These are phyloP conservation scores for Thuidium tamariscinum DNA, from an alignment of 225 moss, liverwort and hornwort species.

Conservation along the genomic window DNA sequence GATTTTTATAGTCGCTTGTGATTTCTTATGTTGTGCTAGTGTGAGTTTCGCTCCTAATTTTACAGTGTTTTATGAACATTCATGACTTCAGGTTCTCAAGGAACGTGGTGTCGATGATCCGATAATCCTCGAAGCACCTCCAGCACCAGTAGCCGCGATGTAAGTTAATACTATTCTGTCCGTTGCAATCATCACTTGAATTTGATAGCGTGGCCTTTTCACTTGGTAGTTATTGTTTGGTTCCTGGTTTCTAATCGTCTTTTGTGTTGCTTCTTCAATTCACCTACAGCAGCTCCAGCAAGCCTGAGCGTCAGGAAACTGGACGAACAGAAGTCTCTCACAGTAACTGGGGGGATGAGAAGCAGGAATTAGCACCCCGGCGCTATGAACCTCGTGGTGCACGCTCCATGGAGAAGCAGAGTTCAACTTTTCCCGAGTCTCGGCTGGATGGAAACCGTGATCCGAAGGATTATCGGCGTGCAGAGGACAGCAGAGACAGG, in stretches of 20 bases:
- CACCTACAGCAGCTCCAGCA: constrained; percentile 15
- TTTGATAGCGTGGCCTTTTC: not conserved
- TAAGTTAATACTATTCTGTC: not conserved
- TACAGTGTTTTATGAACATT: not conserved
- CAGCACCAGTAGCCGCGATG: constrained; percentile 12
- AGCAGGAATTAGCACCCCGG: constrained; percentile 37
- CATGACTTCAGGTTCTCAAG: constrained; percentile 63
- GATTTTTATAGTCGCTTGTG: not conserved
- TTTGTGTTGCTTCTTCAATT: not conserved
- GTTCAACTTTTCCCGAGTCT: constrained; percentile 20
- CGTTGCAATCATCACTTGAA: not conserved
- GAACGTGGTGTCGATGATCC: constrained; percentile 83
- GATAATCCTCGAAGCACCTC: constrained; percentile 7
- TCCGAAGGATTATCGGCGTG: constrained; percentile 46
- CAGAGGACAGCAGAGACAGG: constrained; percentile 57
- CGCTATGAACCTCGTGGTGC: constrained; percentile 53
- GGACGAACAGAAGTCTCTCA: constrained; percentile 29
- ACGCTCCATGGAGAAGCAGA: constrained; percentile 55
- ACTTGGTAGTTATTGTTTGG: not conserved
- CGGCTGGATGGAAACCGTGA: constrained; percentile 66
- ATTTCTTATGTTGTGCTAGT: not conserved
- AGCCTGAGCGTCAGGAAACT: constrained; percentile 45
- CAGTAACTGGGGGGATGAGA: constrained; percentile 68
- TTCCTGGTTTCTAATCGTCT: not conserved
- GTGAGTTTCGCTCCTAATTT: not conserved